Conservation (phyloP, 768 basidiomycete genomes). For the Amylocystis lapponica region DNA sequence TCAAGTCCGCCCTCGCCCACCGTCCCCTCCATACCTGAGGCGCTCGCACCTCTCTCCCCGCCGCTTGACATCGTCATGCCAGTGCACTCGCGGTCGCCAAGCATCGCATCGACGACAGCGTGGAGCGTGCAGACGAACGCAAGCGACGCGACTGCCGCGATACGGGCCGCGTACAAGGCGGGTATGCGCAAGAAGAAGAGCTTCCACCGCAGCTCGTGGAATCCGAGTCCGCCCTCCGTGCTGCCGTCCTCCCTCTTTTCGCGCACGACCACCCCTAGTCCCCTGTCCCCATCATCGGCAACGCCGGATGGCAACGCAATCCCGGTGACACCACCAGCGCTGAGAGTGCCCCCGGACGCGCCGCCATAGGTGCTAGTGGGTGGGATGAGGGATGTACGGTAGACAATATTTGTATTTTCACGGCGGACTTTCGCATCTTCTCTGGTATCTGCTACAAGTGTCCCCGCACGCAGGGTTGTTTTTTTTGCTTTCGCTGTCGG, state of each 20-base stretch:
- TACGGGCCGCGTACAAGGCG: constrained; percentile 47
- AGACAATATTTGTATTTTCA: too few relatives aligned
- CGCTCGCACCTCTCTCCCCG: constrained; percentile 2
- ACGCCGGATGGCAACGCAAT: too few relatives aligned
- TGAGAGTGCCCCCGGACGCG: too few relatives aligned
- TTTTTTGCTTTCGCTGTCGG: too few relatives aligned
- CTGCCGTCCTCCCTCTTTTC: background rate
- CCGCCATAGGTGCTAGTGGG: too few relatives aligned
- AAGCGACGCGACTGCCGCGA: constrained; percentile 33
- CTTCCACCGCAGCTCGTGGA: constrained; percentile 49
- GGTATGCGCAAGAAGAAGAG: constrained; percentile 42
- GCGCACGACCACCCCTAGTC: background rate
- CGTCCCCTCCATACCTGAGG: constrained; percentile 6
- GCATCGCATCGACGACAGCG: constrained; percentile 13
- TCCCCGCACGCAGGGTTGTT: too few relatives aligned
- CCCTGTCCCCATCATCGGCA: background rate
- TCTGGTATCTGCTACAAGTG: too few relatives aligned
- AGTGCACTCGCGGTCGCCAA: constrained; percentile 11
- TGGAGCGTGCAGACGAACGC: constrained; percentile 12
- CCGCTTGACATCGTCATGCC: constrained; percentile 8
- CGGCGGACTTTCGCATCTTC: too few relatives aligned
- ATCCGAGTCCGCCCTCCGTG: constrained; percentile 9
- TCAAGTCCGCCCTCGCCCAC: constrained; percentile 19
- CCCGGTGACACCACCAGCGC: too few relatives aligned
- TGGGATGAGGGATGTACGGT: too few relatives aligned